Base-by-base conservation (phyloP, 192 early-diverging fungal species). In the Phlyctochytrium bullatum region DNA sequence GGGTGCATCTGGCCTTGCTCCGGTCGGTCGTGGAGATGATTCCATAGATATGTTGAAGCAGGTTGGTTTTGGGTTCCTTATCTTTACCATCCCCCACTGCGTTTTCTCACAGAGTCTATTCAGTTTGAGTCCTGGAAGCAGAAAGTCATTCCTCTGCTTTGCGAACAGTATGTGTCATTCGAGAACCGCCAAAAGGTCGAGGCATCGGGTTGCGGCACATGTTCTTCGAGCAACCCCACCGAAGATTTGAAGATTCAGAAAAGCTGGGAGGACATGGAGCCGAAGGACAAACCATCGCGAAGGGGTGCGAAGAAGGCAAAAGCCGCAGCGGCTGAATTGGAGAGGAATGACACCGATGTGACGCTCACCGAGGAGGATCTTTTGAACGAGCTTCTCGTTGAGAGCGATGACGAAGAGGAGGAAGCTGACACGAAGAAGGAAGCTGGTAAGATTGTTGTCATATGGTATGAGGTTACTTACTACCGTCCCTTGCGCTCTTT, bases 1-100 rank as follows among this genome's bases (percentile, higher is more conserved):
- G 70, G 88, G 82, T 3, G 89, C 83, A 2, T 77, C 74, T 12
- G 77, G 85, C 54, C 74, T 90, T 29, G 60, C 34, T 50, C 34
- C 68, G 36, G 59, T 62, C 32, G 73, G 73, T 1, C 76, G 83
- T 58, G 71, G 64, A 1, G 83, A 85, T 25, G 78, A 75, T 20
- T 67, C 71, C 0, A 81, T 82, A 14, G 40, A 47, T 20, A 47
- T 47, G 40, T 14, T 47, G 40, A 47, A 47, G 40, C 40, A 47
- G n/a, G n/a, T n/a, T n/a, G n/a, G n/a, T n/a, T n/a, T n/a, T n/a
- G n/a, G n/a, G n/a, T n/a, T n/a, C n/a, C n/a, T n/a, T n/a, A n/a
- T n/a, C n/a, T n/a, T 47, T 80, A 71, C 40, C 70, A 78, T 10
- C 78, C 80, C 2, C 73, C 75, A 64, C 23, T 10, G 14, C 62